These are phyloP conservation scores for Cornus controversa DNA, from an alignment of 148 eudicot genomes.

Conservation along the genomic window DNA sequence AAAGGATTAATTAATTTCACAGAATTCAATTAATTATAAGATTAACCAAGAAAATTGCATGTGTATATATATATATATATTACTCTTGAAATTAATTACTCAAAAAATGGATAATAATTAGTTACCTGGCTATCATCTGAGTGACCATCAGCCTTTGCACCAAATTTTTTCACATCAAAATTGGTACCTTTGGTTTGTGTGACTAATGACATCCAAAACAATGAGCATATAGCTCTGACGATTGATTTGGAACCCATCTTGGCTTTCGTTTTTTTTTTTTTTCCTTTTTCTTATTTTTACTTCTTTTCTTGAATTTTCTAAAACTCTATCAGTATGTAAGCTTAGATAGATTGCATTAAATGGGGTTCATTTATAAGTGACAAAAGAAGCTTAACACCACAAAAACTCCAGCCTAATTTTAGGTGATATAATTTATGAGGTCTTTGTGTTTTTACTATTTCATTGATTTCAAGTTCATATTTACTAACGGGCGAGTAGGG, in stretches of 20 bases:
- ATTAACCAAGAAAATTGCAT: no score
- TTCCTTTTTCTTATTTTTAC: no score
- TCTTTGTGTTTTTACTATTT: neutral
- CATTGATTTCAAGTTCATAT: no score
- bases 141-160: constrained; percentile 9
- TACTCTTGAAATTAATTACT: no score
- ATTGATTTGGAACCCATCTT: neutral
- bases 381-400: neutral
- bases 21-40: neutral
- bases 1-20: no score
- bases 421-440: neutral
- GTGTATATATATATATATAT: no score
- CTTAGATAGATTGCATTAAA: no score
- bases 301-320: no score
- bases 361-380: no score
- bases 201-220: neutral
- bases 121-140: constrained; percentile 19
- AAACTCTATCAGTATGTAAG: no score
- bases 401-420: neutral
- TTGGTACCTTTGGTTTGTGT: neutral
- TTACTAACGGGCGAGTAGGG: no score
- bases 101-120: neutral
- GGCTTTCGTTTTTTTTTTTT: no score
- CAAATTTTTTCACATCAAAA: constrained; percentile 23
- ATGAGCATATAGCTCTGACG: neutral